These are phyloP conservation scores for Tulasnella calospora DNA, from an alignment of 768 basidiomycete genomes.

Conservation along the genomic window DNA sequence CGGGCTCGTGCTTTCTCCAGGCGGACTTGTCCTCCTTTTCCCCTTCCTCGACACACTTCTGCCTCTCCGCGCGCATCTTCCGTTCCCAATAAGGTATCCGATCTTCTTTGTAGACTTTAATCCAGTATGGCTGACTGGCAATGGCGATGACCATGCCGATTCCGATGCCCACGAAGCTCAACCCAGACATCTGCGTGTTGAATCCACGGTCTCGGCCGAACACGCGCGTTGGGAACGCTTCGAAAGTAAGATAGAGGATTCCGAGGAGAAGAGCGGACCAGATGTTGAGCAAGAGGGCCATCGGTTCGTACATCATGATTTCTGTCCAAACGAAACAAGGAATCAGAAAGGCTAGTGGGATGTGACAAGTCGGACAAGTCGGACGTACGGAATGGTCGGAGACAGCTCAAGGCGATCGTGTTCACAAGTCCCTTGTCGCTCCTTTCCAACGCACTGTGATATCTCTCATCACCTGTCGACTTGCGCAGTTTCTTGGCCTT, in stretches of 20 bases:
- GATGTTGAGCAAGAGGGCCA: constrained; percentile 65
- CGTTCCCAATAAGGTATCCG: constrained; percentile 10
- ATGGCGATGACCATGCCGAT: constrained; percentile 44
- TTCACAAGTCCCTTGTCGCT: constrained; percentile 42
- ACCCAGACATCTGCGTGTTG: constrained; percentile 27
- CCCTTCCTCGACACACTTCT: neutral
- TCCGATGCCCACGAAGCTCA: constrained; percentile 49
- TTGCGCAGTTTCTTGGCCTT: constrained; percentile 61
- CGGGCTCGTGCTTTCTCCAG: constrained; percentile 38
- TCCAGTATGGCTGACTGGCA: constrained; percentile 38
- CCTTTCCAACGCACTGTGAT: constrained; percentile 58
- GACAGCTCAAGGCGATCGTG: constrained; percentile 56
- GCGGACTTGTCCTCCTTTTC: neutral
- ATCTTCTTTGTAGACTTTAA: constrained; percentile 12
- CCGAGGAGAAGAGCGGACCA: constrained; percentile 50
- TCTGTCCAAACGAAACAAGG: constrained; percentile 39
- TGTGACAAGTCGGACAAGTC: constrained; percentile 25
- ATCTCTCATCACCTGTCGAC: constrained; percentile 49
- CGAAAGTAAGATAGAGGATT: constrained; percentile 46
- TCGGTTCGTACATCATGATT: constrained; percentile 59
- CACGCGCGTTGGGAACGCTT: constrained; percentile 33
- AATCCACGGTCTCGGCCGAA: constrained; percentile 35
- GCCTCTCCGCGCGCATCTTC: neutral
- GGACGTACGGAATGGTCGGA: constrained; percentile 64
- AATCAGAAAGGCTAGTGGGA: neutral